Conservation (phyloP, 129 eudicot genomes). For the Gnaphalium uliginosum region DNA sequence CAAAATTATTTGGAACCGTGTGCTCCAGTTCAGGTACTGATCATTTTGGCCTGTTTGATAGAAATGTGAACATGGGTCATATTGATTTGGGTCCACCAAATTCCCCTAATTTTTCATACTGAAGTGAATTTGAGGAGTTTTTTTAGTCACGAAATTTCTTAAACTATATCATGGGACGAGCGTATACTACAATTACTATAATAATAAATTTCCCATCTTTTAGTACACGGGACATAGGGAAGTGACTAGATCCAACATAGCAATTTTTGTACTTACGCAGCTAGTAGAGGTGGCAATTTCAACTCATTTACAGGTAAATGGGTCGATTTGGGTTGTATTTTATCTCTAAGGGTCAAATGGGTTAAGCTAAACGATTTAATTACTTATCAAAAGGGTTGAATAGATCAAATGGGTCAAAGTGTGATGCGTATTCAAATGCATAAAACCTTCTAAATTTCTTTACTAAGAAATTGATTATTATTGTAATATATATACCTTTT, state of each 20-base stretch:
- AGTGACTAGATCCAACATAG: not conserved
- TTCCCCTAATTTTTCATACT: not conserved
- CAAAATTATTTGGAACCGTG: slow-evolving; percentile 58
- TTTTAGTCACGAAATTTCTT: too few species aligned
- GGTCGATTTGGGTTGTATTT: not conserved
- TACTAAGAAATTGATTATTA: too few species aligned
- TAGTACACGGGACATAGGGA: not conserved
- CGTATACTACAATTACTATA: not conserved
- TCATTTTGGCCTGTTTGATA: slow-evolving; percentile 38
- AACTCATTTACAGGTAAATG: not conserved
- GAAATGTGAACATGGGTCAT: not conserved
- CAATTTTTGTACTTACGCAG: not conserved
- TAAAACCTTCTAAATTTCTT: not conserved
- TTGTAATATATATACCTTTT: too few species aligned
- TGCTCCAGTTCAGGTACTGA: slow-evolving; percentile 48
- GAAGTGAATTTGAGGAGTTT: not conserved
- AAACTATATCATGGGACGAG: not conserved
- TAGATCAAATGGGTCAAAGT: not conserved
- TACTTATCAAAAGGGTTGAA: not conserved
- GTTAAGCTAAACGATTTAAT: not conserved
- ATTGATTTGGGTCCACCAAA: not conserved
- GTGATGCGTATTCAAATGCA: not conserved
- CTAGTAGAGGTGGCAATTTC: not conserved
- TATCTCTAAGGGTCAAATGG: not conserved
- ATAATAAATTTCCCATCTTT: not conserved